Conservation (phyloP, 1,139 yeast genomes). For the Debaryomycetaceae sp. region DNA sequence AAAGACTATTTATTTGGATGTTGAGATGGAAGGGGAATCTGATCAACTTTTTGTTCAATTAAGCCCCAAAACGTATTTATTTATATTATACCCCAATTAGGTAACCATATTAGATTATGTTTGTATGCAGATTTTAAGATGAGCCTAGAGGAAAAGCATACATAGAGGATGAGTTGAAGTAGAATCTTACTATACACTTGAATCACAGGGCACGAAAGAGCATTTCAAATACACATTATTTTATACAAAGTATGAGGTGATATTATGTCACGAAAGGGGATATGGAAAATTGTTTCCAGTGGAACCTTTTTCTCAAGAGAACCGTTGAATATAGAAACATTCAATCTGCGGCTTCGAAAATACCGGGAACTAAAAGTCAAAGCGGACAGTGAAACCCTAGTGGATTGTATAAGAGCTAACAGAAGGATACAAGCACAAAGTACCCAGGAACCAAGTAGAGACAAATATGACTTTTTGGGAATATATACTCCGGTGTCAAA, state of each 20-base stretch:
- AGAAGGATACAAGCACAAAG: constrained; percentile 16
- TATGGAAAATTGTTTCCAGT: background rate
- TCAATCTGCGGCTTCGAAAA: constrained; percentile 14
- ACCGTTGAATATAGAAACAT: constrained; percentile 30
- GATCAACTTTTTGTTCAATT: background rate
- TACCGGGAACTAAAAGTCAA: constrained; percentile 7
- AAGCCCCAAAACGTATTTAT: constrained; percentile 1
- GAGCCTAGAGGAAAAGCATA: too few species aligned
- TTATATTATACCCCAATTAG: constrained; percentile 11
- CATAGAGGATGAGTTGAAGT: too few species aligned
- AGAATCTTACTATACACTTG: too few species aligned
- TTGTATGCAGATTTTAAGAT: background rate
- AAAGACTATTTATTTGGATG: too few species aligned
- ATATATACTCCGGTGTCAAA: constrained; percentile 10
- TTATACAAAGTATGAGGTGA: background rate
- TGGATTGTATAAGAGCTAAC: constrained; percentile 25
- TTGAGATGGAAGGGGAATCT: background rate
- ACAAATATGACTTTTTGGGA: constrained; percentile 10
- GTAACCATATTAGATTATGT: constrained; percentile 9
- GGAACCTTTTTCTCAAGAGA: constrained; percentile 13
- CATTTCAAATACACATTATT: too few species aligned
- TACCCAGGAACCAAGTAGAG: background rate
- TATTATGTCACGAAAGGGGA: background rate
- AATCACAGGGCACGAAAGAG: too few species aligned
- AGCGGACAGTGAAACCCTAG: constrained; percentile 9